These are phyloP conservation scores for Pichia sorboxylosa DNA, from an alignment of 1,139 yeast species.

Conservation along the genomic window DNA sequence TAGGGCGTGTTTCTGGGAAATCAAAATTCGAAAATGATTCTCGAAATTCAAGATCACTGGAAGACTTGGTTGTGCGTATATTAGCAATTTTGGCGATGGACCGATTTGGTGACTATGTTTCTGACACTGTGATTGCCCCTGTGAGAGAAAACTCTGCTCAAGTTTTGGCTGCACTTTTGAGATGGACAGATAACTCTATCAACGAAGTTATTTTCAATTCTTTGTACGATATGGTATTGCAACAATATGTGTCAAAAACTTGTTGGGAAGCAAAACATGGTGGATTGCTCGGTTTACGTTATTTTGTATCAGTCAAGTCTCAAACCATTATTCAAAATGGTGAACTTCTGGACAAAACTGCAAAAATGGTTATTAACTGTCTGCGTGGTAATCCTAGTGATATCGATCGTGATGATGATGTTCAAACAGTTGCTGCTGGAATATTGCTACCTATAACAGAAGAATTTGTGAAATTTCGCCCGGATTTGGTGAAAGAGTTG, in stretches of 20 bases:
- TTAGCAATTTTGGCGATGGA: constrained; percentile 86
- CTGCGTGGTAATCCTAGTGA: constrained; percentile 27
- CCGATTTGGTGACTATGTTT: constrained; percentile 92
- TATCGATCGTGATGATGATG: constrained; percentile 79
- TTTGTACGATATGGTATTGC: constrained; percentile 60
- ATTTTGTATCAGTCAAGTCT: constrained; percentile 82
- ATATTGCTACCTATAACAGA: constrained; percentile 82
- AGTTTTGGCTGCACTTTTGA: constrained; percentile 75
- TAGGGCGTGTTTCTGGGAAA: constrained; percentile 68
- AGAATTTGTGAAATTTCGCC: constrained; percentile 62
- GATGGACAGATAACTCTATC: constrained; percentile 53
- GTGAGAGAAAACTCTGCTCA: constrained; percentile 96
- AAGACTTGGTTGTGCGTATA: constrained; percentile 78
- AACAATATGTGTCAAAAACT: constrained; percentile 32
- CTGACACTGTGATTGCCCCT: constrained; percentile 97
- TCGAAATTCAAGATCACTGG: constrained; percentile 61
- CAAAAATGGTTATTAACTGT: constrained; percentile 81
- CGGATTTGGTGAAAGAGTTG: constrained; percentile 50
- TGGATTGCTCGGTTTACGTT: constrained; percentile 87
- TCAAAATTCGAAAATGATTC: constrained; percentile 48
- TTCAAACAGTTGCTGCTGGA: constrained; percentile 93
- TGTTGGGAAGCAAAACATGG: constrained; percentile 99
- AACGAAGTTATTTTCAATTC: constrained; percentile 53
- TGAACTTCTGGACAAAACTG: constrained; percentile 56
- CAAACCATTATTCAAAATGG: constrained; percentile 55